Evolutionary conservation across 2,329 filamentous ascomycete species (phyloP), one percentile per base, ranked within the genome.

Genomic region (Paraphaeosphaeria sporulosa): DNA sequence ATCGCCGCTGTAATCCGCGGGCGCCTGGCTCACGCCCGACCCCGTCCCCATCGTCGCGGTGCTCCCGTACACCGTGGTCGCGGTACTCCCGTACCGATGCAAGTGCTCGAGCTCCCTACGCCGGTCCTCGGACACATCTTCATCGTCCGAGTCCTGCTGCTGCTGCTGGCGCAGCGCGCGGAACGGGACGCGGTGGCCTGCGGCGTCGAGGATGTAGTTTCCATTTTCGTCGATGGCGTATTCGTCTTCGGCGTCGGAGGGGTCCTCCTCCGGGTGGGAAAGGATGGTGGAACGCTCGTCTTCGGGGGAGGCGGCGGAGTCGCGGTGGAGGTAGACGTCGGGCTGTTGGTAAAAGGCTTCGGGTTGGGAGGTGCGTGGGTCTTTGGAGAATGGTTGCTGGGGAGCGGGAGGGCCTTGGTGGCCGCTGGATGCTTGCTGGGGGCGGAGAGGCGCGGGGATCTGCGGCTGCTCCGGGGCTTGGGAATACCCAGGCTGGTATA

Each of bases 61-160:
- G 55, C 66, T 64, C 27, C 68, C 65, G 19, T 62, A 75, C 55
- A 66, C 77, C 38, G 65, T 71, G 21, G 71, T 66, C 40, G 72
- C 64, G 30, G 30, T 32, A 6, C 75, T 72, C 44, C 81, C 81
- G 60, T 84, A 84, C 47, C 76, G 77, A 48, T 79, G 79, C 27
- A 80, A 71, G 55, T 82, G 80, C 63, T 82, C 80, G n/a, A 79
- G 75, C 68, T 84, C 82, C 9, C 79, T 78, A 9, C 79, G 81
- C 2, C 81, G 77, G 61, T 84, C 83, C 38, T 83, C 83, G 50
- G 81, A 77, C 17, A 83, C 82, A 50, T 86, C 85, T 64, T 84
- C 86, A 56, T 87, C 85, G 48, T 87, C 85, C n/a, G 73, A 76
- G 40, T 74, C 70, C 55, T 69, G 72, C 23, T 71, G 70, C 25